phyloP scores from a whole-genome alignment of 208 protist genomes.

The Acanthamoeba rhysodes region DNA sequence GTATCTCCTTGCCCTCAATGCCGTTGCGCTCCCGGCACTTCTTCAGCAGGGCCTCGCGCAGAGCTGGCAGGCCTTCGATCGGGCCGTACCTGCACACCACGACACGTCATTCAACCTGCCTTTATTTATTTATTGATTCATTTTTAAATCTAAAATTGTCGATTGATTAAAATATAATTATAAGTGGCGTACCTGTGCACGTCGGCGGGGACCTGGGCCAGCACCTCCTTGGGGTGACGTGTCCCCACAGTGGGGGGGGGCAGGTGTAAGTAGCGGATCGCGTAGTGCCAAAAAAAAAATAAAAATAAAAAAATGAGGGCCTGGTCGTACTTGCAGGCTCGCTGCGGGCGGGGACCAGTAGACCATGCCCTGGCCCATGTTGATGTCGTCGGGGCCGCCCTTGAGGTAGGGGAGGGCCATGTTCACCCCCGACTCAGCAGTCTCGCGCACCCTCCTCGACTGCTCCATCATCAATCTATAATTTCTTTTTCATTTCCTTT shows the following conservation, averaged over 20 bases:
- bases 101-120: too few relatives aligned
- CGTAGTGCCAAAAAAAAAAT: too few relatives aligned
- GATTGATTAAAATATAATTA: too few relatives aligned
- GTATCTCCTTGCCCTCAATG: slow-evolving; percentile 41
- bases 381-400: not conserved
- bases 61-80: slow-evolving; percentile 22
- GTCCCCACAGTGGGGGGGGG: too few relatives aligned
- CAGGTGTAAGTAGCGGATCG: too few relatives aligned
- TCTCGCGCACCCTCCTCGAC: not conserved
- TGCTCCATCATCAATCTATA: not conserved
- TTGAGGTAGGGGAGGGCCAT: slow-evolving; percentile 4
- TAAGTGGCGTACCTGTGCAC: not conserved
- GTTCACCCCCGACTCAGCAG: not conserved
- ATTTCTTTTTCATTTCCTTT: too few relatives aligned
- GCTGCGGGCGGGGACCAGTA: not conserved
- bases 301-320: too few relatives aligned
- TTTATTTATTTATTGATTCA: too few relatives aligned
- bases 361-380: slow-evolving; percentile 55
- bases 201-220: not conserved
- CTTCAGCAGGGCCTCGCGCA: slow-evolving; percentile 27
- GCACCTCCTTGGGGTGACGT: not conserved
- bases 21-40: slow-evolving; percentile 51
- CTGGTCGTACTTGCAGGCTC: not conserved
- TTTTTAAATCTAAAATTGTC: too few relatives aligned
- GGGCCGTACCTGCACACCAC: slow-evolving; percentile 48